Evolutionary conservation across 805 yeast genomes (phyloP).

Genomic region (Yamadazyma phyllophila): DNA sequence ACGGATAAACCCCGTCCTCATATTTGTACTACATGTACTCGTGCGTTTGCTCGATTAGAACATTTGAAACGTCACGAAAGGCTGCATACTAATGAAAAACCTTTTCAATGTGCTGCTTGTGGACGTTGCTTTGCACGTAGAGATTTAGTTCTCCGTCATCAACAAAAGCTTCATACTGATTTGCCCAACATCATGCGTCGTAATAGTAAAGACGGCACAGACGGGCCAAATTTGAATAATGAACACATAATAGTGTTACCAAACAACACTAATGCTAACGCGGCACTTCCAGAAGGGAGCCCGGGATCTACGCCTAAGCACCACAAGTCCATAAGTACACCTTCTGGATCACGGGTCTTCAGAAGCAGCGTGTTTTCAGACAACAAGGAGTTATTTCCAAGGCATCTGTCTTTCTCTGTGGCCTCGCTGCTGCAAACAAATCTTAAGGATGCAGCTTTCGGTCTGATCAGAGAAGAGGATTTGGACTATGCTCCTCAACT

Average conservation of each 20-base stretch:
- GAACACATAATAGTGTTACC: constrained; percentile 52
- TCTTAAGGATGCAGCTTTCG: constrained; percentile 43
- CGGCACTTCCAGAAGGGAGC: constrained; percentile 38
- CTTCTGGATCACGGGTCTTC: neutral
- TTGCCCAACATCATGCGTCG: constrained; percentile 41
- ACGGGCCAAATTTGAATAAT: constrained; percentile 26
- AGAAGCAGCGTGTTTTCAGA: neutral
- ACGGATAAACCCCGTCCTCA: constrained; percentile 95
- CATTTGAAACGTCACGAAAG: constrained; percentile 93
- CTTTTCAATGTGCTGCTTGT: constrained; percentile 94
- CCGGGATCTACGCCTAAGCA: neutral
- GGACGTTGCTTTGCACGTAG: constrained; percentile 94
- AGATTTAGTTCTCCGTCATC: constrained; percentile 85
- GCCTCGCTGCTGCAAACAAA: constrained; percentile 49
- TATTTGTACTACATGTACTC: constrained; percentile 82
- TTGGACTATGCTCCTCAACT: constrained; percentile 79
- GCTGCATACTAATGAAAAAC: constrained; percentile 93
- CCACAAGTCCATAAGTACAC: constrained; percentile 2
- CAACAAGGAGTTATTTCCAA: constrained; percentile 12
- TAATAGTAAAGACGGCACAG: constrained; percentile 18
- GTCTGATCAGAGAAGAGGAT: constrained; percentile 26
- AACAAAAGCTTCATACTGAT: constrained; percentile 81
- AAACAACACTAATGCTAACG: constrained; percentile 51
- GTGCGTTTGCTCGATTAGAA: constrained; percentile 94
- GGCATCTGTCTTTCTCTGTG: constrained; percentile 14